Evolutionary conservation across 139 green algal genomes (phyloP).

Genomic region (Eudorina sp.): DNA sequence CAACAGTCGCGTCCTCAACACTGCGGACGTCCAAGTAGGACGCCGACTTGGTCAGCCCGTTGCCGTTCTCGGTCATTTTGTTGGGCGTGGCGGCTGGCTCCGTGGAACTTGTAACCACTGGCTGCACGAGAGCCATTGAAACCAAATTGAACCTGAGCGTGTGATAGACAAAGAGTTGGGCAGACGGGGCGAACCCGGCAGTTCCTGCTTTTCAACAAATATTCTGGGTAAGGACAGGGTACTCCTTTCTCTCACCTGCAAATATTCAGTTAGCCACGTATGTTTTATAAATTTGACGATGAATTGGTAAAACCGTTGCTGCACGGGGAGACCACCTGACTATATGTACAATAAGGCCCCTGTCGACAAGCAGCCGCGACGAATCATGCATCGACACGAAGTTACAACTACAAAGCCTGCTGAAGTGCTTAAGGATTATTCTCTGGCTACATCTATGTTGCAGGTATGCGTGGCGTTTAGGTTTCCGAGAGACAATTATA

Average conservation of each 20-base stretch:
- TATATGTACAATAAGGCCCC: too few species aligned
- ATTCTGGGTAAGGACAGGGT: background rate
- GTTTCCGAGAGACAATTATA: too few species aligned
- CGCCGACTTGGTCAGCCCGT: slow-evolving; percentile 3
- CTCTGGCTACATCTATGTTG: too few species aligned
- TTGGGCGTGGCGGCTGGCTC: background rate
- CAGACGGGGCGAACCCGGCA: background rate
- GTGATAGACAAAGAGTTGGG: background rate
- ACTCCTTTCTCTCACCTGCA: background rate
- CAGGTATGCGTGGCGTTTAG: too few species aligned
- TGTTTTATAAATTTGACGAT: background rate
- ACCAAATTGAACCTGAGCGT: background rate
- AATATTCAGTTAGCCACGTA: background rate
- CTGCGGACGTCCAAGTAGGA: slow-evolving; percentile 46
- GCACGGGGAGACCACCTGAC: slow-evolving; percentile 1
- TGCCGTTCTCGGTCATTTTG: background rate
- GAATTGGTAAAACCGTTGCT: background rate
- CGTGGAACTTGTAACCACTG: background rate
- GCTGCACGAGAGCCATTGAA: background rate
- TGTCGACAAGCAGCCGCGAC: too few species aligned
- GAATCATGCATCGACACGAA: too few species aligned
- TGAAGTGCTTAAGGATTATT: too few species aligned
- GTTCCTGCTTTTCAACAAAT: background rate
- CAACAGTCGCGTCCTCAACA: background rate
- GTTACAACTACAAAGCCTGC: too few species aligned